Percentiles rank a stretch among this genome's conserved stretches.
Conservation (phyloP, 2,329 filamentous ascomycete genomes). For the Epicoccum sorghinum region DNA sequence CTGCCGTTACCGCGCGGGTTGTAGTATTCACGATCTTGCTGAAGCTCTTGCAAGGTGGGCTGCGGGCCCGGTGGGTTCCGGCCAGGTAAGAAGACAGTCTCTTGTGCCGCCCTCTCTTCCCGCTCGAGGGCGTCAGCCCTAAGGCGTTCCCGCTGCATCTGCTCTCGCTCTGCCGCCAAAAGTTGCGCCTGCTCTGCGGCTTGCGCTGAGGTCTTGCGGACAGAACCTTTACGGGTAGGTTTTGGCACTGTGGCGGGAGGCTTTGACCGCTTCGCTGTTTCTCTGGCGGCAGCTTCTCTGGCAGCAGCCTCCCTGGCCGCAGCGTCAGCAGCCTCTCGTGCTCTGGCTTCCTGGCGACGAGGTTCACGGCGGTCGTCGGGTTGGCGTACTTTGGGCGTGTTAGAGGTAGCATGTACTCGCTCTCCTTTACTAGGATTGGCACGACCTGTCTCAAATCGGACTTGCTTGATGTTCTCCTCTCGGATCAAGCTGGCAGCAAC, state of each 20-base stretch:
- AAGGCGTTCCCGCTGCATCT: conserved; percentile 32
- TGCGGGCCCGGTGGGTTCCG: neutral
- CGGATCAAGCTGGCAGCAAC: conserved; percentile 18
- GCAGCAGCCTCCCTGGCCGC: too few species aligned
- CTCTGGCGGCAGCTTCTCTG: conserved; percentile 5
- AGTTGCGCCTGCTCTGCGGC: conserved; percentile 25
- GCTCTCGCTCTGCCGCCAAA: conserved; percentile 25
- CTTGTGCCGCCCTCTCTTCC: conserved; percentile 22
- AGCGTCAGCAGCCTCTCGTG: conserved; percentile 12
- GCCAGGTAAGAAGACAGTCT: too few species aligned
- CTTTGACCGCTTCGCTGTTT: neutral
- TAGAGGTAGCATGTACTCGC: conserved; percentile 26
- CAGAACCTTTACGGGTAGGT: conserved; percentile 27
- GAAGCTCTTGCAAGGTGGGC: conserved; percentile 24
- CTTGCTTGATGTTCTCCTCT: conserved; percentile 33
- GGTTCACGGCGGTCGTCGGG: conserved; percentile 24
- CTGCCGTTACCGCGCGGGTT: conserved; percentile 28
- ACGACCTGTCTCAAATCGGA: conserved; percentile 36
- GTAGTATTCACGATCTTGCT: conserved; percentile 31
- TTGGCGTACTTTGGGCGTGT: conserved; percentile 28
- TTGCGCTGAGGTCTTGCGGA: conserved; percentile 14
- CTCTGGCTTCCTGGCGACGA: conserved; percentile 13
- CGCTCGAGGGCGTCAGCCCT: conserved; percentile 33
- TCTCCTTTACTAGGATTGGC: conserved; percentile 28
- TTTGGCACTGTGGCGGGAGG: conserved; percentile 2